phyloP scores from a whole-genome alignment of 2,329 filamentous ascomycete genomes.

The Lithohypha guttulata region DNA sequence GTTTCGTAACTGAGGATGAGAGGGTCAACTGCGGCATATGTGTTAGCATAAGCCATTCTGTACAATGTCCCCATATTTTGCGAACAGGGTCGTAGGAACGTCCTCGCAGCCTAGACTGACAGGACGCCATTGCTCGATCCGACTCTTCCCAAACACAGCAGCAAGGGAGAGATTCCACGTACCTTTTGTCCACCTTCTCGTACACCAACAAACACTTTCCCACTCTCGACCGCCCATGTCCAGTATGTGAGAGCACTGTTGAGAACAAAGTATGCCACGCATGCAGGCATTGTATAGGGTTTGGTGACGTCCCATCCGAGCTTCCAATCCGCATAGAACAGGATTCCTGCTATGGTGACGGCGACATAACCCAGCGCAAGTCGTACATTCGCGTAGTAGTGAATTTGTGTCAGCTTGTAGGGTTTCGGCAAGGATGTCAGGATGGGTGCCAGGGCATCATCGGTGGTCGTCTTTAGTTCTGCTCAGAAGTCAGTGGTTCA shows the following conservation, averaged over 20 bases:
- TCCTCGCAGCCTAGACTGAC: background rate
- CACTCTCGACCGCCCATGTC: slow-evolving; percentile 74
- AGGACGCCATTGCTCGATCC: background rate
- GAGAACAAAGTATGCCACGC: slow-evolving; percentile 65
- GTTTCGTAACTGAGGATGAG: slow-evolving; percentile 62
- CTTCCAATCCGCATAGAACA: slow-evolving; percentile 87
- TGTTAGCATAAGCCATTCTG: slow-evolving; percentile 10
- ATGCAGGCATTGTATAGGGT: slow-evolving; percentile 66
- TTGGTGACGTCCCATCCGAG: slow-evolving; percentile 82
- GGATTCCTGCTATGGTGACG: slow-evolving; percentile 67
- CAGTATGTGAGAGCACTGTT: slow-evolving; percentile 72
- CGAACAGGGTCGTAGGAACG: too few species aligned
- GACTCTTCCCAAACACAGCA: background rate
- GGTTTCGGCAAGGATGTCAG: slow-evolving; percentile 65
- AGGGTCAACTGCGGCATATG: slow-evolving; percentile 53
- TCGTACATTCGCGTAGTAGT: slow-evolving; percentile 70
- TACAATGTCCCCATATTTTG: too few species aligned
- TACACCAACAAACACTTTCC: slow-evolving; percentile 69
- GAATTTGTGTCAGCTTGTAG: slow-evolving; percentile 61
- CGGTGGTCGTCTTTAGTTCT: slow-evolving; percentile 95
- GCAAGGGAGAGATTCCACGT: slow-evolving; percentile 17
- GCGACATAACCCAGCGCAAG: slow-evolving; percentile 73
- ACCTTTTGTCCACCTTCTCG: slow-evolving; percentile 56
- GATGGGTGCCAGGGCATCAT: slow-evolving; percentile 90
- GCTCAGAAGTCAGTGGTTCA: slow-evolving; percentile 11